Conservation (phyloP, 768 basidiomycete genomes). For the Thelephora aurantiotincta region DNA sequence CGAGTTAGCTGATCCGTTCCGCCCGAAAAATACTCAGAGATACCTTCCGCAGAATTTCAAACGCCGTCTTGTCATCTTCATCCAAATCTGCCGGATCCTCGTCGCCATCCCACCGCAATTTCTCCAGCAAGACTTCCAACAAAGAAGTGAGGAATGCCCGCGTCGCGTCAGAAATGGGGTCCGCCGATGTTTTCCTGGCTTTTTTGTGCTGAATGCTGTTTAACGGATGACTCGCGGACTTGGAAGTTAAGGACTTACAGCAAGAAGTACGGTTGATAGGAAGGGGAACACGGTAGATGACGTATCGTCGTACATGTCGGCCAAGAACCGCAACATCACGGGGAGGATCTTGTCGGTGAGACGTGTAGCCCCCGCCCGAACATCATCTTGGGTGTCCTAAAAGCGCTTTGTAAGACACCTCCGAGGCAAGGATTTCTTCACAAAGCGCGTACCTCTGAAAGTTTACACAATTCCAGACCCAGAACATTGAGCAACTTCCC, state of each 20-base stretch:
- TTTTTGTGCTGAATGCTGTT: conserved; percentile 65
- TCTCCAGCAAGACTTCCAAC: conserved; percentile 64
- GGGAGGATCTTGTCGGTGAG: conserved; percentile 61
- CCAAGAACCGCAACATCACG: conserved; percentile 76
- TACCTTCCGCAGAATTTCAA: conserved; percentile 79
- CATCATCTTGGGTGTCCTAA: conserved; percentile 43
- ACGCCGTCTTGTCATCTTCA: conserved; percentile 74
- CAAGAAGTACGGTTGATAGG: conserved; percentile 56
- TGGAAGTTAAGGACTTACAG: conserved; percentile 34
- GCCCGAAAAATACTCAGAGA: conserved; percentile 8
- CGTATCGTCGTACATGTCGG: conserved; percentile 84
- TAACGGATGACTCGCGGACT: not conserved
- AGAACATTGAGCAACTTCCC: conserved; percentile 72
- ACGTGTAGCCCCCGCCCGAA: conserved; percentile 48
- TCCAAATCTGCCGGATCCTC: conserved; percentile 74
- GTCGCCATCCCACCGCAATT: conserved; percentile 84
- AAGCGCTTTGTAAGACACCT: not conserved
- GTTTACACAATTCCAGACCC: conserved; percentile 71
- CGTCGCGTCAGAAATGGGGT: conserved; percentile 48
- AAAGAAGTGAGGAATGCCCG: conserved; percentile 68
- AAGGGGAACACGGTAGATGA: conserved; percentile 75
- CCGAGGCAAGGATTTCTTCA: conserved; percentile 1
- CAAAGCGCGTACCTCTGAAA: conserved; percentile 52
- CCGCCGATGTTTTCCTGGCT: conserved; percentile 41
- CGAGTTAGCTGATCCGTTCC: too few relatives aligned